Percentiles rank a stretch among this genome's conserved stretches.
These are phyloP conservation scores for Cubamyces sp. DNA, from an alignment of 768 basidiomycete species.

Conservation along the genomic window DNA sequence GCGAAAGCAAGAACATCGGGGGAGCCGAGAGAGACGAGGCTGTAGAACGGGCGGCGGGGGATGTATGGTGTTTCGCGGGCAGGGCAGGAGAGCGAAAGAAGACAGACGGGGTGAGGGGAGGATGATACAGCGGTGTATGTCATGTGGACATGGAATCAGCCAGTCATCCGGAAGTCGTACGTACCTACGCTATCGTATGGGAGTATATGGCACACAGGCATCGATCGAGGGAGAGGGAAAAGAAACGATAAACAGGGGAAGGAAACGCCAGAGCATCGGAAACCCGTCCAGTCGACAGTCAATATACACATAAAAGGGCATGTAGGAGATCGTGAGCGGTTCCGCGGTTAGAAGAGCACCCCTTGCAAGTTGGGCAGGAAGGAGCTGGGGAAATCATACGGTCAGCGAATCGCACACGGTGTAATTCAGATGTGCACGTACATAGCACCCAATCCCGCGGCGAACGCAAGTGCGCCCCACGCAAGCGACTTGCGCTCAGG, in stretches of 20 bases:
- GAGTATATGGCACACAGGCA: constrained; percentile 1
- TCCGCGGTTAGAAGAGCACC: constrained; percentile 16
- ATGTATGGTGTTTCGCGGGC: constrained; percentile 16
- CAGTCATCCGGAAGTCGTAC: constrained; percentile 4
- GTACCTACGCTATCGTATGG: constrained; percentile 21
- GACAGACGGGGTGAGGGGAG: not conserved
- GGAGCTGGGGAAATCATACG: constrained; percentile 3
- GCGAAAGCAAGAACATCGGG: constrained; percentile 19
- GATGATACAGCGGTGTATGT: constrained; percentile 10
- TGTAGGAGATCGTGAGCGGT: not conserved
- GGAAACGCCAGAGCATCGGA: constrained; percentile 4
- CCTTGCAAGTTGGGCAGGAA: constrained; percentile 27
- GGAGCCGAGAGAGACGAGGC: constrained; percentile 7
- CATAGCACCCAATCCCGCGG: constrained; percentile 81
- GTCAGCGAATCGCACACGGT: not conserved
- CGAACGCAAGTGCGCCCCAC: constrained; percentile 87
- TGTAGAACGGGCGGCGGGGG: not conserved
- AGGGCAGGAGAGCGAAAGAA: not conserved
- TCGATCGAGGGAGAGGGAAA: not conserved
- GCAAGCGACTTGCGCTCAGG: constrained; percentile 76
- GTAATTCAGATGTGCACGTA: constrained; percentile 34
- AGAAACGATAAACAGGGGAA: not conserved
- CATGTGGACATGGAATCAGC: constrained; percentile 1
- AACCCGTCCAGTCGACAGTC: constrained; percentile 12
- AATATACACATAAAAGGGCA: constrained; percentile 17